Conservation (phyloP, 2,329 filamentous ascomycete species). For the Venturia aucupariae region DNA sequence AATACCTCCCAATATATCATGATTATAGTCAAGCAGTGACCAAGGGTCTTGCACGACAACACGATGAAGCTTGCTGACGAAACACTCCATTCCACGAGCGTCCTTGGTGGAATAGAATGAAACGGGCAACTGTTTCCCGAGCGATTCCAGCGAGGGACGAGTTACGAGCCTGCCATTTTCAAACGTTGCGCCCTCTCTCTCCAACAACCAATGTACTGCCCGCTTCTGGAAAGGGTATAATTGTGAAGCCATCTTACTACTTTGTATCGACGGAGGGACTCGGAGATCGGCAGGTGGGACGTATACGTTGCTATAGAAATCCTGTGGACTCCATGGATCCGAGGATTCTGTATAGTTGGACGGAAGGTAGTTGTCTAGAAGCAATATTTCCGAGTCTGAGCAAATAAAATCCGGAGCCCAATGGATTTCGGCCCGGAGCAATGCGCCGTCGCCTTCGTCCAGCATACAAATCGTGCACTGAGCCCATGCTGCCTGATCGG, state of each 20-base stretch:
- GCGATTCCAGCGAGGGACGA: constrained; percentile 16
- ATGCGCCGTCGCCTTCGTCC: not conserved
- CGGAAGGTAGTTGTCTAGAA: constrained; percentile 2
- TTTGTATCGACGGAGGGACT: constrained; percentile 24
- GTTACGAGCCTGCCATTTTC: constrained; percentile 5
- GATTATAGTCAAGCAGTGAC: constrained; percentile 32
- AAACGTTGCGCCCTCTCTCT: constrained; percentile 49
- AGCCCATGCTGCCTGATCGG: not conserved
- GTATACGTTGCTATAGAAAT: constrained; percentile 63
- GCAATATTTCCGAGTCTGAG: not conserved
- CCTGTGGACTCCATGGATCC: constrained; percentile 36
- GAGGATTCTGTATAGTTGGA: not conserved
- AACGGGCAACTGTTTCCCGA: constrained; percentile 23
- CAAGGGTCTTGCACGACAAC: constrained; percentile 43
- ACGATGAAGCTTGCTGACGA: constrained; percentile 56
- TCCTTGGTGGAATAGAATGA: constrained; percentile 41
- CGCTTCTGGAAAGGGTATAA: constrained; percentile 66
- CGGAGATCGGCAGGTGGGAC: constrained; percentile 40
- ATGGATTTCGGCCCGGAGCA: not conserved
- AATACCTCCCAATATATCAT: constrained; percentile 49
- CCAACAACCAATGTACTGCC: constrained; percentile 60
- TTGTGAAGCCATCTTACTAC: constrained; percentile 27
- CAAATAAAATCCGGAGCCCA: not conserved
- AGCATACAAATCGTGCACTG: not conserved
- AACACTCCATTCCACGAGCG: constrained; percentile 38